These are phyloP conservation scores for Dothideomycetes sp. DNA, from an alignment of 2,329 filamentous ascomycete genomes.

Conservation along the genomic window DNA sequence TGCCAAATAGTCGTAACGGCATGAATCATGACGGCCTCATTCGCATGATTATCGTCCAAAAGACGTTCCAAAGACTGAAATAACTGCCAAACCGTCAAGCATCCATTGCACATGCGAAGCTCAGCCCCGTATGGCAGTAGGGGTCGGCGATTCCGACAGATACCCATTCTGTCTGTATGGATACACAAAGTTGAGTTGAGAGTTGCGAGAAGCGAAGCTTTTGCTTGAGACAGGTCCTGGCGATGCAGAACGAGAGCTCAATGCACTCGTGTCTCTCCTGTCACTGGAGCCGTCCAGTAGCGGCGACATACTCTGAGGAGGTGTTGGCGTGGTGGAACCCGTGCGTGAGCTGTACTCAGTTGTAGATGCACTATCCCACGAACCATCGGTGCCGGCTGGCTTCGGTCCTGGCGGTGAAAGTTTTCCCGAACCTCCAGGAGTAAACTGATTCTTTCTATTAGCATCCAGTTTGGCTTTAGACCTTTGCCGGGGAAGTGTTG, in stretches of 20 bases:
- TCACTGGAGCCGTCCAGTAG: constrained; percentile 18
- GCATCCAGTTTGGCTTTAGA: constrained; percentile 23
- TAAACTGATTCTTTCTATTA: constrained; percentile 23
- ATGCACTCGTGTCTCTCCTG: constrained; percentile 11
- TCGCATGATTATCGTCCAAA: neutral
- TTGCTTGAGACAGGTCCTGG: constrained; percentile 17
- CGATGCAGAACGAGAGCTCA: constrained; percentile 19
- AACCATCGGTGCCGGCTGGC: constrained; percentile 6
- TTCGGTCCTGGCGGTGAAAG: constrained; percentile 10
- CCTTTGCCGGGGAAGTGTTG: constrained; percentile 22
- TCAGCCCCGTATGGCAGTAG: constrained; percentile 25
- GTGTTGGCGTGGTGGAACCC: constrained; percentile 10
- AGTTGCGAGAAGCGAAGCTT: constrained; percentile 16
- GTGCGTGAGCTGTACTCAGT: constrained; percentile 6
- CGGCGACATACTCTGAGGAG: constrained; percentile 10
- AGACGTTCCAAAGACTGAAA: neutral
- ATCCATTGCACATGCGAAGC: neutral
- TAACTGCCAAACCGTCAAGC: neutral
- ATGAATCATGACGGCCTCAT: neutral
- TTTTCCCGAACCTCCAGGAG: constrained; percentile 9
- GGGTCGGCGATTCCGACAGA: constrained; percentile 20
- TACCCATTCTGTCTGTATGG: constrained; percentile 24
- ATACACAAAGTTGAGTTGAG: constrained; percentile 24
- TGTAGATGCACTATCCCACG: constrained; percentile 6
- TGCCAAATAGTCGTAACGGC: neutral